Conservation (phyloP, 345 rosid genomes). For the Corchorus capsularis region DNA sequence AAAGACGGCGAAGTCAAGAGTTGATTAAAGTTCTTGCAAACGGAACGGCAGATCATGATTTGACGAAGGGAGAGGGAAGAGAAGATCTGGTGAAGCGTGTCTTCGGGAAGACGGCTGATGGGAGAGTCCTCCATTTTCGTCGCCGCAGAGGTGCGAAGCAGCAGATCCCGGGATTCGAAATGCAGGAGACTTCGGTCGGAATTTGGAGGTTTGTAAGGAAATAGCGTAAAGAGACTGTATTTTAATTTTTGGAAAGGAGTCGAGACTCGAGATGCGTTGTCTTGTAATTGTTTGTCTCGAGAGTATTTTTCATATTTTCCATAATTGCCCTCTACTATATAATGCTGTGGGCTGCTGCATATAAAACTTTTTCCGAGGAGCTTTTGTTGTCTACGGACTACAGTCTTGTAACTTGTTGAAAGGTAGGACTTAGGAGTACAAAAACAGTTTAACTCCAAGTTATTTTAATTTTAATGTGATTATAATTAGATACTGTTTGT, state of each 20-base stretch:
- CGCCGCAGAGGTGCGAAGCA: not conserved
- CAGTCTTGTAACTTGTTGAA: too few relatives aligned
- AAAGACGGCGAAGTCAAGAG: conserved; percentile 45
- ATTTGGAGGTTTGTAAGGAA: not conserved
- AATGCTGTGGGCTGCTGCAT: too few relatives aligned
- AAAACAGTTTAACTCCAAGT: too few relatives aligned
- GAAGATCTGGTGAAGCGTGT: conserved; percentile 79
- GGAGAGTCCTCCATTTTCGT: conserved; percentile 48
- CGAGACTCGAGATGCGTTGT: not conserved
- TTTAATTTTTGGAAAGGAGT: not conserved
- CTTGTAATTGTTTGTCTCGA: not conserved
- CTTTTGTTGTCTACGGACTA: too few relatives aligned
- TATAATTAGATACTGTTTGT: too few relatives aligned
- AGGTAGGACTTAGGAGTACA: too few relatives aligned
- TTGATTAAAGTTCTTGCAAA: conserved; percentile 63
- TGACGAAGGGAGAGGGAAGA: conserved; percentile 76
- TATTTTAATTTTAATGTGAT: too few relatives aligned
- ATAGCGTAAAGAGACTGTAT: not conserved
- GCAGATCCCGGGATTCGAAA: not conserved
- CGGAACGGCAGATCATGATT: conserved; percentile 69
- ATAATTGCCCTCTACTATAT: not conserved
- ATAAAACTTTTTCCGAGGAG: too few relatives aligned
- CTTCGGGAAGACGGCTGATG: conserved; percentile 68
- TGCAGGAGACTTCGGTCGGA: conserved; percentile 2
- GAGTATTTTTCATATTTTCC: not conserved